Evolutionary conservation across 345 rosid species (phyloP).

Genomic region (Brassica nigra): DNA sequence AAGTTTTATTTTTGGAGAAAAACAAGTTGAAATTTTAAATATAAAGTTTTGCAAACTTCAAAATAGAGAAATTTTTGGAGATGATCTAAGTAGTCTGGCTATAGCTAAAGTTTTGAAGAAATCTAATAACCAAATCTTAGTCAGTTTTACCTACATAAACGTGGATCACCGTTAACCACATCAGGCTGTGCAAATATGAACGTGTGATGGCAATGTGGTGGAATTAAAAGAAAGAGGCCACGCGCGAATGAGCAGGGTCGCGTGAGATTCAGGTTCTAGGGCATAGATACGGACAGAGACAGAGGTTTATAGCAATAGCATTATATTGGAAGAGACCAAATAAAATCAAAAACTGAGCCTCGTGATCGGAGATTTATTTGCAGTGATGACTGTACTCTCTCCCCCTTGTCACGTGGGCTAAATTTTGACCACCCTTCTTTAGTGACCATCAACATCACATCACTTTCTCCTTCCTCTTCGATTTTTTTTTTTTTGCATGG

Average conservation of each 20-base stretch:
- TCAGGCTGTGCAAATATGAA: conserved; percentile 39
- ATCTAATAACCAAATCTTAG: conserved; percentile 22
- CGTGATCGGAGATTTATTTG: conserved; percentile 44
- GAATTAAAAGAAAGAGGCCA: conserved; percentile 7
- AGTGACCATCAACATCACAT: conserved; percentile 38
- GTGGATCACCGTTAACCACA: conserved; percentile 42
- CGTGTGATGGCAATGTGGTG: conserved; percentile 39
- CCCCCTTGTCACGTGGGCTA: conserved; percentile 46
- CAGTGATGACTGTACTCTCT: conserved; percentile 39
- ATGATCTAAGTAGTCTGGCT: not conserved
- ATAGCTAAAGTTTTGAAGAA: conserved; percentile 31
- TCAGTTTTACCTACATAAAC: conserved; percentile 33
- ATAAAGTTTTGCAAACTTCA: too few species aligned
- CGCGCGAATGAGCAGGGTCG: conserved; percentile 29
- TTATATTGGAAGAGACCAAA: conserved; percentile 14
- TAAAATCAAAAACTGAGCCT: conserved; percentile 27
- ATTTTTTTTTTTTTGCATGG: not conserved
- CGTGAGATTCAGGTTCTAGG: conserved; percentile 37
- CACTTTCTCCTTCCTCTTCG: conserved; percentile 4
- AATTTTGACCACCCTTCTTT: conserved; percentile 39
- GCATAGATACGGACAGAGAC: conserved; percentile 25
- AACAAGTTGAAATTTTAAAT: too few species aligned
- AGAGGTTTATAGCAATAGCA: conserved; percentile 35
- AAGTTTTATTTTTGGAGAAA: too few species aligned
- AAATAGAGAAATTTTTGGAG: too few species aligned